Evolutionary conservation across 2,329 filamentous ascomycete genomes (phyloP), one percentile per base, ranked within the genome.

Genomic region (Lasiodiplodia hormozganensis): DNA sequence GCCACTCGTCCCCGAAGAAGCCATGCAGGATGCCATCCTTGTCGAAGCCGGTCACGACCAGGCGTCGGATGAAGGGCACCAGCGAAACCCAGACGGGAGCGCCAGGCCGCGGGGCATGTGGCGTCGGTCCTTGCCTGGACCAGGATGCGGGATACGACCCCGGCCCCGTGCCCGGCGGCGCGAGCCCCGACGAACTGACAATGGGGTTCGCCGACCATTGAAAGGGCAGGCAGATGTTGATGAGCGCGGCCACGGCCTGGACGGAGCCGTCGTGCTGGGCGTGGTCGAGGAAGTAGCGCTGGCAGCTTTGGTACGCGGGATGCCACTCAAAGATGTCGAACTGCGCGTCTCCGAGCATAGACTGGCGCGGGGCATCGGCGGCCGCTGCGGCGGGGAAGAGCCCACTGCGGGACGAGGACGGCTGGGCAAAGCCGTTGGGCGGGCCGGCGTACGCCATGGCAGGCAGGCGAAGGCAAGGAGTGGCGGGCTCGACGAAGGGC

Each of bases 1-100:
- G 80, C 92, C 94, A 99, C 76, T 97, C 91, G 72, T 97, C 92
- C n/a, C 96, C 96, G 74, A 98, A 99, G 82, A 97, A 97, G 12
- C 94, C 94, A 76, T 97, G 93, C 70, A 99, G 83, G n/a, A 98
- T 90, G 0, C 89, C 89, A 0, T 92, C 89, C 51, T 89, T 90
- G 78, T 98, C 96, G 82, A 97, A 96, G 2, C 94, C 95, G 0
- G 95, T 98, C 18, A 93, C 93, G 57, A 98, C 89, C 2, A 98
- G 86, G 18, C 96, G 92, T 40, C 95, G 90, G 70, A 98, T 90
- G 78, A 97, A 99, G 0, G 96, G 95, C 4, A 96, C 87, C 12
- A 97, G 84, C 1, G 92, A 93, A 56, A 94, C 85, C 72, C 81
- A 84, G 12, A 65, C 54, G 53, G 79, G 76, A 3, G 79, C 77